Evolutionary conservation across 2,329 filamentous ascomycete genomes (phyloP), one percentile per base, ranked within the genome.

Genomic region (Phyllosticta citrichinensis): DNA sequence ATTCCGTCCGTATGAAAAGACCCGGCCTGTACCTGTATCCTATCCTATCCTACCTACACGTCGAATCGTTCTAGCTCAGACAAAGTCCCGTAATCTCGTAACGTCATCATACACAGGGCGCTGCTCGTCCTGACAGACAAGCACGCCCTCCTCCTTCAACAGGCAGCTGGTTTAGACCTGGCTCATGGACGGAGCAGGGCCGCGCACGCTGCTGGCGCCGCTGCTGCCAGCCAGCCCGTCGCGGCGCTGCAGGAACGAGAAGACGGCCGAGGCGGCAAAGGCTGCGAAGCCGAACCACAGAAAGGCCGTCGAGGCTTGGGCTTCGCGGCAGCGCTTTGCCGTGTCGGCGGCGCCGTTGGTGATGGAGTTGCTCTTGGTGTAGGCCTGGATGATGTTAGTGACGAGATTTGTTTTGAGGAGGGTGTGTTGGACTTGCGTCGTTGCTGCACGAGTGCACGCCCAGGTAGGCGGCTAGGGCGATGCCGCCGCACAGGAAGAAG

Each of bases 221-320:
- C 80, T 78, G 62, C 80, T 79, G 8, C 40, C 40, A 0, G n/a
- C 8, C 14, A 47, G 6, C 14, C 40, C 40, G 40, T n/a, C 14
- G 40, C 40, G 12, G 40, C 40, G 40, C 63, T 77, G 75, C 67
- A 84, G 71, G 60, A 80, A 75, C 64, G 88, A 79, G 69, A 83
- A 76, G 53, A 85, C 71, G 51, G 80, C 80, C 3, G 77, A 75
- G 19, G 70, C 84, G 27, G 78, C 75, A 68, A 87, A 88, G 25
- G 81, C 78, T 50, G 77, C 80, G 71, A 87, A 89, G 56, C 89
- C 81, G 76, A 92, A 91, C 87, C 87, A 93, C 75, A 90, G 80
- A 76, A 93, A 93, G 47, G 83, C 87, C 35, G 83, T 84, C 64
- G 83, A 82, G 47, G 88, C 88, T 76, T 92, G 88, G 17, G 89